Percentiles rank a stretch among this genome's conserved stretches.
Conservation (phyloP, 2,329 filamentous ascomycete genomes). For the Grosmannia serpens region DNA sequence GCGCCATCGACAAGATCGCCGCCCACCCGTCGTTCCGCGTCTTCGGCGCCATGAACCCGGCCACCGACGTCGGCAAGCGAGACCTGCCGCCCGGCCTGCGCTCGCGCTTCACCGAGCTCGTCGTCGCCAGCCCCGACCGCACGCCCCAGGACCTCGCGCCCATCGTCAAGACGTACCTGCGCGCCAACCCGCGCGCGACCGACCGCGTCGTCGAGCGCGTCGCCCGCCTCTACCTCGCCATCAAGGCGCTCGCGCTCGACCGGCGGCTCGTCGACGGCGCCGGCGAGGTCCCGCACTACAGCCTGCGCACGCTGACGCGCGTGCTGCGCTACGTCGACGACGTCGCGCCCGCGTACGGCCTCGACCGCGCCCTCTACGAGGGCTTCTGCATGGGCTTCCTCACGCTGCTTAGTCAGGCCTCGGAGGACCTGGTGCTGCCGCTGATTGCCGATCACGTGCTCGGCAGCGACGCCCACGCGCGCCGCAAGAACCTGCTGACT, state of each 20-base stretch:
- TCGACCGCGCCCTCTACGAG: constrained; percentile 80
- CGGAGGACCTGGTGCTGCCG: constrained; percentile 66
- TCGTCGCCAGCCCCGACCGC: constrained; percentile 80
- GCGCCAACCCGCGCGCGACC: constrained; percentile 52
- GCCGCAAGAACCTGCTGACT: constrained; percentile 45
- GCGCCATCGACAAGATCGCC: constrained; percentile 78
- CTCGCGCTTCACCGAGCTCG: constrained; percentile 90
- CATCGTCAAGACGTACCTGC: constrained; percentile 82
- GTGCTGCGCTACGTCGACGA: constrained; percentile 80
- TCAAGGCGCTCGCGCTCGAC: constrained; percentile 67
- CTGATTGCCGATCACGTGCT: constrained; percentile 74
- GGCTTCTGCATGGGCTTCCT: constrained; percentile 98
- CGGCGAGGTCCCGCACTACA: constrained; percentile 94
- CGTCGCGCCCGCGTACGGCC: constrained; percentile 71
- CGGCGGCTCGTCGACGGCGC: constrained; percentile 89
- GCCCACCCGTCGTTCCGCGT: constrained; percentile 91
- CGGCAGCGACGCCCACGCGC: constrained; percentile 40
- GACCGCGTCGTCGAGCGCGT: constrained; percentile 69
- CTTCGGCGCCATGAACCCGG: constrained; percentile 98
- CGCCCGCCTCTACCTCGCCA: constrained; percentile 76
- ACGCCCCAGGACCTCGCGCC: constrained; percentile 77
- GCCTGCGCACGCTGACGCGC: constrained; percentile 82
- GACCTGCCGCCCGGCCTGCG: constrained; percentile 81
- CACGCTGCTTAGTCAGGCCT: constrained; percentile 73
- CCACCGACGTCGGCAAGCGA: constrained; percentile 92